Base-by-base conservation (phyloP, 192 early-diverging fungal species). In the Coemansia sp. region DNA sequence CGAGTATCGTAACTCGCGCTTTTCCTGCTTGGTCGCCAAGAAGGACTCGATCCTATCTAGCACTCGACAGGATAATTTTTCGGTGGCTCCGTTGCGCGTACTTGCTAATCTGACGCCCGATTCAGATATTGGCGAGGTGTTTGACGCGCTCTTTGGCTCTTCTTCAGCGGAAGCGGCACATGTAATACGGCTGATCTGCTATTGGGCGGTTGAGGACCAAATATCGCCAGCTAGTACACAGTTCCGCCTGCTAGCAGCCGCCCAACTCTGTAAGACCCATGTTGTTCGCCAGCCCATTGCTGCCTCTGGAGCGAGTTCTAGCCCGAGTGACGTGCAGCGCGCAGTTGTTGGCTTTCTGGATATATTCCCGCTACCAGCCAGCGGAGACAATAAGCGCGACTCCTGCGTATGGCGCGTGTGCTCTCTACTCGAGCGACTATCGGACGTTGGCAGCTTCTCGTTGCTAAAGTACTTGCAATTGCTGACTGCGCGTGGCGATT, bases 401-500 rank as follows among this genome's bases (percentile, higher is more conserved):
- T 11, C 16, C 5, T 8, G 50, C 38, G 15, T 68, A 0, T 68
- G 68, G 50, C 68, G 71, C 29, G 64, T 74, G 9, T 76, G 74
- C 47, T 55, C 69, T 55, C 60, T 82, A 34, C 36, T 82, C 2
- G 80, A 82, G 71, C 70, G 71, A 13, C 72, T 82, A 18, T 38
- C 69, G 2, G 71, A 82, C 36, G 71, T 57, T 8, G 62, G 63
- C n/a, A 71, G 75, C 39, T 82, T 82, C 24, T 82, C 80, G 11
- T 43, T 76, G 5, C 49, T 75, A 27, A 67, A 67, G 38, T 82
- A 82, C 22, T 41, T 82, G 63, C 80, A 77, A 58, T 71, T 77
- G 11, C 57, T 82, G 52, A 82, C 75, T 0, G 80, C 80, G 8
- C 71, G 80, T 24, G 80, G 80, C 53, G 80, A 82, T 58, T 71